Evolutionary conservation across 2,329 filamentous ascomycete species (phyloP).

Genomic region (Alternaria panax): DNA sequence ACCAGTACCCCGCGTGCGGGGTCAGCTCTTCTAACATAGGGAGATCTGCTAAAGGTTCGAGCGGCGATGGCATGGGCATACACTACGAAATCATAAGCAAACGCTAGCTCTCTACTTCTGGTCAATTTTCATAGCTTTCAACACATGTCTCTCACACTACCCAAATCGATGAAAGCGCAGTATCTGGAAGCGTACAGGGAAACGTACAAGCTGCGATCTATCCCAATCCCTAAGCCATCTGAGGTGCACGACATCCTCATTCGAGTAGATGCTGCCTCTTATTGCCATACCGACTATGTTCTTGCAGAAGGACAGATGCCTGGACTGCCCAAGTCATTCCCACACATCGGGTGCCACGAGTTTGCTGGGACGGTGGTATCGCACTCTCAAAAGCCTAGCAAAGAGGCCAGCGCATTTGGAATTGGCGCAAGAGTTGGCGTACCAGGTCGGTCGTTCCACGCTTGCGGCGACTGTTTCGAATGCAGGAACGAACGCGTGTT

Average conservation of each 20-base stretch:
- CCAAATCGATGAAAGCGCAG: constrained; percentile 51
- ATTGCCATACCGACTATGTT: constrained; percentile 56
- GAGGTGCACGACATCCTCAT: constrained; percentile 54
- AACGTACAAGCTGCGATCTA: constrained; percentile 50
- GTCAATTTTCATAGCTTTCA: too few species aligned
- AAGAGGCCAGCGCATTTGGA: constrained; percentile 27
- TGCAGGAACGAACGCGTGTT: constrained; percentile 38
- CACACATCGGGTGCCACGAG: constrained; percentile 57
- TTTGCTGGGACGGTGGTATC: constrained; percentile 56
- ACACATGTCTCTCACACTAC: constrained; percentile 25
- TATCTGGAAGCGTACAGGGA: constrained; percentile 53
- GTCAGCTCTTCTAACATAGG: constrained; percentile 1
- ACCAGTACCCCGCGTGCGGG: constrained; percentile 40
- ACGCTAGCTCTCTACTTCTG: background rate
- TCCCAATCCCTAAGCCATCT: constrained; percentile 44
- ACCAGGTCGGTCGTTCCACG: constrained; percentile 52
- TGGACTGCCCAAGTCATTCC: constrained; percentile 49
- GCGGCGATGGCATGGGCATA: background rate
- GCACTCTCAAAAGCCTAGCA: constrained; percentile 28
- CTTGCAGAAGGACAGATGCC: constrained; percentile 48
- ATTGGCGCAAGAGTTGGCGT: constrained; percentile 51
- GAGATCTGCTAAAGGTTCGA: background rate
- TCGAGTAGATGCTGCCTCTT: constrained; percentile 57
- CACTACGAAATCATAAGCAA: background rate
- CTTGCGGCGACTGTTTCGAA: constrained; percentile 54